These are phyloP conservation scores for Hyphodiscus sp. DNA, from an alignment of 2,329 filamentous ascomycete species.

Conservation along the genomic window DNA sequence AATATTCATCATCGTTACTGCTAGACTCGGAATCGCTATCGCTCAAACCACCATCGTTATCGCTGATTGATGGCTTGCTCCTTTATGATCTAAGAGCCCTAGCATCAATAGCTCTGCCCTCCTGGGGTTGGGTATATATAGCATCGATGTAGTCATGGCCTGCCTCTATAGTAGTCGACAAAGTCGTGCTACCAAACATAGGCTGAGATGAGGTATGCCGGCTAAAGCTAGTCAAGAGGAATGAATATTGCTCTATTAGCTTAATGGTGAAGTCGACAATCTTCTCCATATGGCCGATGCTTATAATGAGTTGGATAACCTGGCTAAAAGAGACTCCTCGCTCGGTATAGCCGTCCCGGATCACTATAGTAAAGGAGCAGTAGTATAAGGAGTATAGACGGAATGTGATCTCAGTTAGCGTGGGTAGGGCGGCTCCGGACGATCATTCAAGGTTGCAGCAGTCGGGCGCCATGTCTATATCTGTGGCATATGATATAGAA, in stretches of 20 bases:
- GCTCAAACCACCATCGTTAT: too few species aligned
- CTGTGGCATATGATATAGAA: slow-evolving; percentile 8
- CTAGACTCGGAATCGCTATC: too few species aligned
- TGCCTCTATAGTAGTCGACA: slow-evolving; percentile 12
- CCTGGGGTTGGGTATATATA: too few species aligned
- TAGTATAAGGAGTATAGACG: slow-evolving; percentile 9
- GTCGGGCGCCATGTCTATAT: slow-evolving; percentile 6
- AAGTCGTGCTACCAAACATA: slow-evolving; percentile 8
- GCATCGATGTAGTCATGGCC: too few species aligned
- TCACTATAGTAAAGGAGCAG: too few species aligned
- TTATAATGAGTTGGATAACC: too few species aligned
- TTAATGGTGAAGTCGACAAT: slow-evolving; percentile 13
- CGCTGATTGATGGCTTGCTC: too few species aligned
- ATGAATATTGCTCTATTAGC: slow-evolving; percentile 12
- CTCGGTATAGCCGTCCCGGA: too few species aligned
- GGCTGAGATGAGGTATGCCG: slow-evolving; percentile 11
- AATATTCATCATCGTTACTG: too few species aligned
- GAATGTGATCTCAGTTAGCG: slow-evolving; percentile 15
- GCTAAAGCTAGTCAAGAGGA: slow-evolving; percentile 18
- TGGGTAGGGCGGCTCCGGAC: slow-evolving; percentile 5
- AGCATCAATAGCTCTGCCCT: too few species aligned
- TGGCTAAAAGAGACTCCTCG: too few species aligned
- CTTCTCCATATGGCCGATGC: slow-evolving; percentile 11
- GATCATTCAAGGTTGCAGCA: slow-evolving; percentile 2
- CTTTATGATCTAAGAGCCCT: too few species aligned